A percentile compares a stretch with the other conserved stretches of the same genome.
These are phyloP conservation scores for Agaricus subrufescens DNA, from an alignment of 768 basidiomycete genomes.

Conservation along the genomic window DNA sequence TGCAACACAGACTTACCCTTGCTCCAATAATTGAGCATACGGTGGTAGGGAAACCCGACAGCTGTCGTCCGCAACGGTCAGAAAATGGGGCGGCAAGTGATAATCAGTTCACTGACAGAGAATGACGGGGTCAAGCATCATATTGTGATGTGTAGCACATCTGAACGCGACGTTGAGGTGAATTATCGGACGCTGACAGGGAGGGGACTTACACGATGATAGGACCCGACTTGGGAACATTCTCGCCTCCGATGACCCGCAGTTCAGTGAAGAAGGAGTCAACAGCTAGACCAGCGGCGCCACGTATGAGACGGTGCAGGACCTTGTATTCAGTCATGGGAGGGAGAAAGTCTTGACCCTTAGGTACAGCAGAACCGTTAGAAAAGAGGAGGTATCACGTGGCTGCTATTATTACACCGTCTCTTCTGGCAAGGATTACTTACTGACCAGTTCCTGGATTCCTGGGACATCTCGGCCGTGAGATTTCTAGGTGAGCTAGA, in stretches of 20 bases:
- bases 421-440: too few relatives aligned
- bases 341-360: slow-evolving; percentile 9
- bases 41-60: slow-evolving; percentile 73
- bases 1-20: slow-evolving; percentile 56
- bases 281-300: slow-evolving; percentile 68
- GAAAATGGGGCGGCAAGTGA: background rate
- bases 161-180: slow-evolving; percentile 12
- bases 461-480: too few relatives aligned
- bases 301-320: slow-evolving; percentile 68
- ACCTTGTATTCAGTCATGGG: slow-evolving; percentile 33
- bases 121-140: slow-evolving; percentile 87
- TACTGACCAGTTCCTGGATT: too few relatives aligned
- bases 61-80: slow-evolving; percentile 36
- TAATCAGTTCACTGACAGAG: slow-evolving; percentile 52
- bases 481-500: too few relatives aligned
- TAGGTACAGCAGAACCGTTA: too few relatives aligned
- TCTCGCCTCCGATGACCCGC: slow-evolving; percentile 80
- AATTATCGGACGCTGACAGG: background rate
- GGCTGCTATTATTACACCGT: too few relatives aligned
- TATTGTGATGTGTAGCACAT: slow-evolving; percentile 71
- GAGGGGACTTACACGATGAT: slow-evolving; percentile 75
- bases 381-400: background rate
- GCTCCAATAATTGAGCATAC: slow-evolving; percentile 90
- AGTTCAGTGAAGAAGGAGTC: slow-evolving; percentile 88
- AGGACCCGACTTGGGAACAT: slow-evolving; percentile 85